Base-by-base conservation (phyloP, 805 yeast species). In the Yarrowia alimentaria region DNA sequence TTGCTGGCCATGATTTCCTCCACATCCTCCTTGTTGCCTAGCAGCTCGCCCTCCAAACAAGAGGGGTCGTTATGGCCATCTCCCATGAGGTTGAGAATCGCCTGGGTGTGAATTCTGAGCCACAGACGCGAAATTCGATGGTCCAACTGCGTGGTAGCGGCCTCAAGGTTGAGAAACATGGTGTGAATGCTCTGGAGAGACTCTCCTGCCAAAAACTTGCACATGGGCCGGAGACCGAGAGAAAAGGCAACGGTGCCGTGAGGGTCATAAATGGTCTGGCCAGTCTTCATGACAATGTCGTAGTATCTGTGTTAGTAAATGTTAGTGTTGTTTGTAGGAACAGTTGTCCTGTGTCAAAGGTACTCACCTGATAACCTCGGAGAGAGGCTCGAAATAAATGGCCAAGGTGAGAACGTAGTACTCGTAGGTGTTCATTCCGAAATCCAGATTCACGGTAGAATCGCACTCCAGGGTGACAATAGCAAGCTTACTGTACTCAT, bases 391-490 rank as follows among this genome's bases (percentile, higher is more conserved):
- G 16, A 70, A 58, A 48, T 66, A 69, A 4, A 65, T 59, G 2
- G 77, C 80, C 54, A 75, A 54, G 3, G 72, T 63, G 17, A 65
- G 57, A 25, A 71, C 64, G 54, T 75, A 77, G 21, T 65, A 56
- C 55, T 72, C 73, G 54, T 74, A 73, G 7, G 74, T 67, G 18
- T 59, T 60, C 51, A 68, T 68, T 28, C 68, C 66, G 40, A 67
- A 61, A 42, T 68, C 67, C 16, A 68, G 57, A 6, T 71, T 63
- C 1, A 69, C 61, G 2, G 65, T 63, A 2, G 65, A 60, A 20
- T 61, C 68, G 20, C 54, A 54, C 16, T 63, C 68, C n/a, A 73
- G 58, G 4, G 75, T 56, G 10, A 58, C 57, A 25, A 74, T 60
- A 1, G 76, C 75, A 14, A 72, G 61, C 37, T 66, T 69, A 7